A percentile compares a stretch with the other conserved stretches of the same genome.
phyloP scores from a whole-genome alignment of 352 stramenopile genomes.

The Globisporangium takayamanum region DNA sequence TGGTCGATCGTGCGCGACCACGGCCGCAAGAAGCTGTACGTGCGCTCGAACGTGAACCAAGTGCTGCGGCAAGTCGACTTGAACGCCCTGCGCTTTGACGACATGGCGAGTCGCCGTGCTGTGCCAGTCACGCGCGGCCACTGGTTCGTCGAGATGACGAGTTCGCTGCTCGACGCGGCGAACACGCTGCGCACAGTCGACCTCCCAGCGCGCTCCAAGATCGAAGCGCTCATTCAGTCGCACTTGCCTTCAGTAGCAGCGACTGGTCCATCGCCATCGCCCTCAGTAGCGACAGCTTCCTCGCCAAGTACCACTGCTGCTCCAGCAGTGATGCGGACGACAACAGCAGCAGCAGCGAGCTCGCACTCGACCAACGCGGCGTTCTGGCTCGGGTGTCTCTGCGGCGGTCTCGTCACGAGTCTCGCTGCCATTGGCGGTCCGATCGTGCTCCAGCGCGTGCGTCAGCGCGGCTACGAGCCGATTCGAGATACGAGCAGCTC shows the following conservation, averaged over 20 bases:
- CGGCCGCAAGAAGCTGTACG: conserved; percentile 48
- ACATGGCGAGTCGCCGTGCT: conserved; percentile 28
- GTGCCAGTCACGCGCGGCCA: conserved; percentile 57
- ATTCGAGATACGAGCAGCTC: background rate
- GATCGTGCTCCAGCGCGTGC: background rate
- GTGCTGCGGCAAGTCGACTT: conserved; percentile 56
- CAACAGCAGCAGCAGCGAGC: background rate
- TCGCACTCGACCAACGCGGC: background rate
- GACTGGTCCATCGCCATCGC: background rate
- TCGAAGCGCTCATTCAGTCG: conserved; percentile 28
- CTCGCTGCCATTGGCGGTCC: background rate
- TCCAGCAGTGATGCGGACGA: background rate
- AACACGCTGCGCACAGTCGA: conserved; percentile 50
- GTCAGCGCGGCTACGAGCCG: background rate
- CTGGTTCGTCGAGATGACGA: conserved; percentile 61
- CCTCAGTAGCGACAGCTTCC: background rate
- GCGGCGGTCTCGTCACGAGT: background rate
- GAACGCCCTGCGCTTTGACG: conserved; percentile 45
- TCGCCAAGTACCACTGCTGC: background rate
- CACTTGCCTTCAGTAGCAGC: background rate
- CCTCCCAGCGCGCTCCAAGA: conserved; percentile 37
- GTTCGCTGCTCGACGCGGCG: conserved; percentile 25
- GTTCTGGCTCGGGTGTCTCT: background rate
- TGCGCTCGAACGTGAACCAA: conserved; percentile 66
- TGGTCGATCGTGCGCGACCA: conserved; percentile 74